A percentile compares a stretch with the other conserved stretches of the same genome.
These are phyloP conservation scores for Rauvolfia tetraphylla DNA, from an alignment of 257 asterid genomes.

Conservation along the genomic window DNA sequence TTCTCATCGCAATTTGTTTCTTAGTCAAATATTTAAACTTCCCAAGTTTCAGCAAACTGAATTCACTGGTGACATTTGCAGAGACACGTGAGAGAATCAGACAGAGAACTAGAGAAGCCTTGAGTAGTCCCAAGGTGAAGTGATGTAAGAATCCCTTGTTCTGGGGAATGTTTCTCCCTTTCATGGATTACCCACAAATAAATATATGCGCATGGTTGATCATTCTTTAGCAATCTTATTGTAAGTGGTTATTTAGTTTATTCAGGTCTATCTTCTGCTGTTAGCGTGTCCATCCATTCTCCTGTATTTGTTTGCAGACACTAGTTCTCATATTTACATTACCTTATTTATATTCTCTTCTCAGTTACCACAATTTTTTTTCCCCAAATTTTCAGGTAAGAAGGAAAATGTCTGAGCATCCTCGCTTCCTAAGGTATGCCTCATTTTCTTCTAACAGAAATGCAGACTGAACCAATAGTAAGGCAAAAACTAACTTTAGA, in stretches of 20 bases:
- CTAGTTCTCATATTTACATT: slow-evolving; percentile 4
- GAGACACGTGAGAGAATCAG: slow-evolving; percentile 80
- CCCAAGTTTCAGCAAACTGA: slow-evolving; percentile 9
- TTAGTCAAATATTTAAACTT: not conserved
- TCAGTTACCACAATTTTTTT: not conserved
- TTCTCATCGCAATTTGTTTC: slow-evolving; percentile 9
- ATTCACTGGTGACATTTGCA: slow-evolving; percentile 26
- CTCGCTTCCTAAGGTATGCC: slow-evolving; percentile 70
- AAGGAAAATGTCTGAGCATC: slow-evolving; percentile 82
- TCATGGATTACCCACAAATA: not conserved
- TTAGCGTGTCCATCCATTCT: not conserved
- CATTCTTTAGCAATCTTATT: slow-evolving; percentile 2
- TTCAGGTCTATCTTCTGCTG: not conserved
- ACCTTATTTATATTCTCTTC: slow-evolving; percentile 10
- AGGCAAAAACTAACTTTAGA: not conserved
- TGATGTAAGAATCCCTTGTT: slow-evolving; percentile 75
- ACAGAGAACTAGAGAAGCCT: slow-evolving; percentile 77
- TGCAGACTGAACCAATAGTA: not conserved
- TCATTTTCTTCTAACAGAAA: not conserved
- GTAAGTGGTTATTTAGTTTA: not conserved
- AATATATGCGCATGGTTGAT: not conserved
- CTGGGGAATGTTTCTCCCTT: slow-evolving; percentile 10
- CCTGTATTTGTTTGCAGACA: not conserved
- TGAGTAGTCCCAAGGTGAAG: slow-evolving; percentile 99
- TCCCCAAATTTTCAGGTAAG: slow-evolving; percentile 48